These are phyloP conservation scores for Monosporascus sp. DNA, from an alignment of 2,329 filamentous ascomycete species.

Conservation along the genomic window DNA sequence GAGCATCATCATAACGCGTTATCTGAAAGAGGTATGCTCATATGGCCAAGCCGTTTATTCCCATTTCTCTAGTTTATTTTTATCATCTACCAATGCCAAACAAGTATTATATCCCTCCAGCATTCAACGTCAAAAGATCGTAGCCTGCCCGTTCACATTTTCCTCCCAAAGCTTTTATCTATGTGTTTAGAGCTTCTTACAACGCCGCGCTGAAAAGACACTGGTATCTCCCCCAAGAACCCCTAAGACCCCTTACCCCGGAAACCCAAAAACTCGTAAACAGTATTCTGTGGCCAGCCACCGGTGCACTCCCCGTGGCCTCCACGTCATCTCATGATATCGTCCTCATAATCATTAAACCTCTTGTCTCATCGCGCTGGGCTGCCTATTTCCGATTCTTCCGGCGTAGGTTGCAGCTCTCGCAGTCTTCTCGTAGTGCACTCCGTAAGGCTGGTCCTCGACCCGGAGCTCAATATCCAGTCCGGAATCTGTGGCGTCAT, in stretches of 20 bases:
- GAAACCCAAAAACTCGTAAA: not conserved
- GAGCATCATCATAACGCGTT: too few relatives aligned
- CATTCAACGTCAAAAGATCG: not conserved
- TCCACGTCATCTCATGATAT: constrained; percentile 9
- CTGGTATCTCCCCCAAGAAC: constrained; percentile 19
- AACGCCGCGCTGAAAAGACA: constrained; percentile 25
- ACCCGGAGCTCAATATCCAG: constrained; percentile 52
- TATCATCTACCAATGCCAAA: not conserved
- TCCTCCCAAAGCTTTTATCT: constrained; percentile 3
- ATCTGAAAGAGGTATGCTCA: too few relatives aligned
- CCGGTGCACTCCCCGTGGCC: not conserved
- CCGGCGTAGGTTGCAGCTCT: constrained; percentile 10
- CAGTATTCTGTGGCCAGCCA: not conserved
- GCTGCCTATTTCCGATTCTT: constrained; percentile 10
- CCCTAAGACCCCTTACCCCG: not conserved
- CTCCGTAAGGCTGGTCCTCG: constrained; percentile 42
- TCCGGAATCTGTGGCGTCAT: constrained; percentile 58
- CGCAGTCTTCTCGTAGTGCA: constrained; percentile 36
- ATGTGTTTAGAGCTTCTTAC: constrained; percentile 4
- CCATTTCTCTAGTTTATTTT: not conserved
- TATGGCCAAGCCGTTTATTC: not conserved
- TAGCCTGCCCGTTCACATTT: not conserved
- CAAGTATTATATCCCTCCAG: not conserved
- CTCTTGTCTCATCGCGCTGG: constrained; percentile 1
- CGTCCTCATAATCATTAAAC: constrained; percentile 9